Evolutionary conservation across 495 filamentous ascomycete genomes (phyloP).

Genomic region (Penicillium roqueforti): DNA sequence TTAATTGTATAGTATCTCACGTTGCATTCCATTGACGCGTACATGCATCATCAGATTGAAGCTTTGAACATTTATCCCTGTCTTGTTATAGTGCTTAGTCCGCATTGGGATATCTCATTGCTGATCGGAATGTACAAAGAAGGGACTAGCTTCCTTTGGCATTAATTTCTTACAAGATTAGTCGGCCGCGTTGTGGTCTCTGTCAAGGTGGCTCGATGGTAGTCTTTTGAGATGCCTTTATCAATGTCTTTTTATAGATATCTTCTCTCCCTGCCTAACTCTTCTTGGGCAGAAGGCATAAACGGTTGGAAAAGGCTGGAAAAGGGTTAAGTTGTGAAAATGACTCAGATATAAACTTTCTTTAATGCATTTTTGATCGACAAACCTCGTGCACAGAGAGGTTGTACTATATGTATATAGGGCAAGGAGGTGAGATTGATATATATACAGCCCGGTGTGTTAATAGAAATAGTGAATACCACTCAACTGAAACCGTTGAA

Average conservation of each 20-base stretch:
- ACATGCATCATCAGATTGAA: constrained; percentile 1
- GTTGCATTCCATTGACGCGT: constrained; percentile 2
- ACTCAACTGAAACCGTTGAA: background rate
- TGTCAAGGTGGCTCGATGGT: no score
- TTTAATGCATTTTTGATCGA: no score
- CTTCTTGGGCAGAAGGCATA: no score
- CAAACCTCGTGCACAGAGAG: background rate
- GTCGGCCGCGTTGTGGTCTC: no score
- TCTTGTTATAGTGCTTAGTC: background rate
- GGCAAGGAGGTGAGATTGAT: background rate
- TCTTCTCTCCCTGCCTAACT: no score
- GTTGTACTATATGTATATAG: background rate
- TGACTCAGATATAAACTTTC: no score
- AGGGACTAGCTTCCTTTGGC: background rate
- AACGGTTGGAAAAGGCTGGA: no score
- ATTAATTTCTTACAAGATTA: no score
- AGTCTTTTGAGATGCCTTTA: no score
- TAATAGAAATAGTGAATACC: background rate
- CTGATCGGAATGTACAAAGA: constrained; percentile 13
- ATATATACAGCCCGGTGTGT: background rate
- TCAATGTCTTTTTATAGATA: no score
- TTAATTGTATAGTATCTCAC: no score
- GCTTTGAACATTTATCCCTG: background rate
- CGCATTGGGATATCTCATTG: constrained; percentile 11
- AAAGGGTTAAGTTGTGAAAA: no score